phyloP scores from a whole-genome alignment of 179 eudicot species.

The Drosera spatulata region DNA sequence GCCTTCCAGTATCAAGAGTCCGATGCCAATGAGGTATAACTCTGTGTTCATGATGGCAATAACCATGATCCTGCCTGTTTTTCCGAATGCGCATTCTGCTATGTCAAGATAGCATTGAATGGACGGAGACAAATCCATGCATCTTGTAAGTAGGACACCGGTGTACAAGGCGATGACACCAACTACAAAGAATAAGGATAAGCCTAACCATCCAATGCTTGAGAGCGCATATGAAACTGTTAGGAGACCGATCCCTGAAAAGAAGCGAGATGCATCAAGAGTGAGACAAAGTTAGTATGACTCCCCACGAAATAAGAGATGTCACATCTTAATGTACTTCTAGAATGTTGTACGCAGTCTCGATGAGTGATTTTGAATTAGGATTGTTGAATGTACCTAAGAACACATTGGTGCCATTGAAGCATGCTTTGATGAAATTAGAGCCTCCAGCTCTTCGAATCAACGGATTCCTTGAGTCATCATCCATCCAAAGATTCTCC shows the following conservation, averaged over 20 bases:
- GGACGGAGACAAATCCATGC: constrained; percentile 18
- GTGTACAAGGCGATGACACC: constrained; percentile 17
- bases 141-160: constrained; percentile 15
- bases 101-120: constrained; percentile 18
- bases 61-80: constrained; percentile 17
- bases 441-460: constrained; percentile 14
- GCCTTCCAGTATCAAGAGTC: constrained; percentile 24
- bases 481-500: neutral
- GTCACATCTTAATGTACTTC: neutral
- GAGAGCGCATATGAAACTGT: constrained; percentile 26
- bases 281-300: neutral
- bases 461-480: constrained; percentile 9
- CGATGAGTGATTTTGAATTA: neutral
- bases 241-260: constrained; percentile 20
- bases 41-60: constrained; percentile 23
- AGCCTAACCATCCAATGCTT: constrained; percentile 27
- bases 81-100: constrained; percentile 23
- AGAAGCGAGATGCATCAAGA: neutral
- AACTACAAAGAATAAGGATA: constrained; percentile 12
- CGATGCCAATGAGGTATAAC: constrained; percentile 19
- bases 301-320: neutral
- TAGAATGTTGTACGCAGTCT: too few relatives aligned
- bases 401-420: constrained; percentile 27
- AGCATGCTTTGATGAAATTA: constrained; percentile 28
- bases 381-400: constrained; percentile 8